A percentile compares a stretch with the other conserved stretches of the same genome.
phyloP scores from a whole-genome alignment of 306 rosid genomes.

The Pueraria montana region DNA sequence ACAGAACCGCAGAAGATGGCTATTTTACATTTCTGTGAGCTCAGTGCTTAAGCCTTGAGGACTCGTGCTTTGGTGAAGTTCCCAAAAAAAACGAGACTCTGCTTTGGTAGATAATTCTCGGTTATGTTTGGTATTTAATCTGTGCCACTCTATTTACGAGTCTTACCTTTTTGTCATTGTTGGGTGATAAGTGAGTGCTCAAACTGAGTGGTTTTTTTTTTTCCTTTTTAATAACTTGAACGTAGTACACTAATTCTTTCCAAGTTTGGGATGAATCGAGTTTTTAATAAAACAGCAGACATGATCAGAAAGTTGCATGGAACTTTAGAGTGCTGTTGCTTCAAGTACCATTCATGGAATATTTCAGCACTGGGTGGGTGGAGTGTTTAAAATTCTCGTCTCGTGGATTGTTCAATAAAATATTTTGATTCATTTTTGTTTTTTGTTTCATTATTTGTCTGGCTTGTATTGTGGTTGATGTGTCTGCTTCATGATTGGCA shows the following conservation, averaged over 20 bases:
- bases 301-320: conserved; percentile 22
- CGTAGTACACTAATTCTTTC: neutral
- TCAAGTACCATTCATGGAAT: conserved; percentile 7
- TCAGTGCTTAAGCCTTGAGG: neutral
- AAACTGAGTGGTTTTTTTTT: neutral
- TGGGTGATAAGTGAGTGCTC: neutral
- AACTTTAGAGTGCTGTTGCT: conserved; percentile 3
- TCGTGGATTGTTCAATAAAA: neutral
- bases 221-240: neutral
- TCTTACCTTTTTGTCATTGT: neutral
- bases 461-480: neutral
- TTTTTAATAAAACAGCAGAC: conserved; percentile 12
- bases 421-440: neutral
- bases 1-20: neutral
- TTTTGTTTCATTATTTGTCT: neutral
- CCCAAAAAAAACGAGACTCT: neutral
- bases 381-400: conserved; percentile 5
- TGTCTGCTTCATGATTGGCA: conserved; percentile 10
- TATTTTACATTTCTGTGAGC: neutral
- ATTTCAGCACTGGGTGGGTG: conserved; percentile 29
- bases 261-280: conserved; percentile 5
- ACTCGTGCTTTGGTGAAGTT: conserved; percentile 5
- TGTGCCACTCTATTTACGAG: neutral
- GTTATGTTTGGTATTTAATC: conserved; percentile 16
- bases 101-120: neutral